These are phyloP conservation scores for Hanseniaspora meyeri DNA, from an alignment of 805 yeast genomes.

Conservation along the genomic window DNA sequence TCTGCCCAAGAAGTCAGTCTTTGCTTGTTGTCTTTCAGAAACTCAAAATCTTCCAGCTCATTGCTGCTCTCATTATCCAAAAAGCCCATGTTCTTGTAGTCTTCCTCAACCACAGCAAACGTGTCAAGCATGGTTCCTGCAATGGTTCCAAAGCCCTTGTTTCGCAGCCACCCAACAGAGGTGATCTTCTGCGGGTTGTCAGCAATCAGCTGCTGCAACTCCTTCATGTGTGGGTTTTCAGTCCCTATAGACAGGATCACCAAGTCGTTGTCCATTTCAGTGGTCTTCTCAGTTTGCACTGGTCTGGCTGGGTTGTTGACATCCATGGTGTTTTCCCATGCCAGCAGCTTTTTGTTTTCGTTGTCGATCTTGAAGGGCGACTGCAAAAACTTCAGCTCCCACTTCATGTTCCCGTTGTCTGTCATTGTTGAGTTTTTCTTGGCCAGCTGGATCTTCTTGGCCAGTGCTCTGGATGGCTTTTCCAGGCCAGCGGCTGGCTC, in stretches of 20 bases:
- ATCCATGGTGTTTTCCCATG: slow-evolving; percentile 19
- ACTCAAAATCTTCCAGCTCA: not conserved
- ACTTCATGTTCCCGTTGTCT: slow-evolving; percentile 23
- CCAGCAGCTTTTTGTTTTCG: slow-evolving; percentile 22
- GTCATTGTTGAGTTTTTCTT: not conserved
- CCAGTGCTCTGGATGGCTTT: not conserved
- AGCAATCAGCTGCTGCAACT: slow-evolving; percentile 26
- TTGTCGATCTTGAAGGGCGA: slow-evolving; percentile 45
- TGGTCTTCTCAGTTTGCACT: not conserved
- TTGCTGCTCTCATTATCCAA: not conserved
- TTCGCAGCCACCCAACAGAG: slow-evolving; percentile 75
- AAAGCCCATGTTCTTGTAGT: slow-evolving; percentile 38
- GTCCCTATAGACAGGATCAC: slow-evolving; percentile 70
- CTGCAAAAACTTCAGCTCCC: slow-evolving; percentile 61
- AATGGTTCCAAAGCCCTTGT: slow-evolving; percentile 80
- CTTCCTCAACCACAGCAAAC: slow-evolving; percentile 54
- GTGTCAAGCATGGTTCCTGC: slow-evolving; percentile 83
- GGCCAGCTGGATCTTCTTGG: not conserved
- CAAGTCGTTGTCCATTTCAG: slow-evolving; percentile 41
- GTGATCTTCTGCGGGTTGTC: slow-evolving; percentile 34
- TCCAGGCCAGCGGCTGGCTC: slow-evolving; percentile 15
- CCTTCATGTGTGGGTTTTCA: slow-evolving; percentile 26
- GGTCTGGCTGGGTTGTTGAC: slow-evolving; percentile 18
- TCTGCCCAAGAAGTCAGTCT: slow-evolving; percentile 25
- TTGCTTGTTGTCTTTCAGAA: slow-evolving; percentile 13